phyloP scores from a whole-genome alignment of 352 stramenopile species.

The Hyphochytrium catenoides region DNA sequence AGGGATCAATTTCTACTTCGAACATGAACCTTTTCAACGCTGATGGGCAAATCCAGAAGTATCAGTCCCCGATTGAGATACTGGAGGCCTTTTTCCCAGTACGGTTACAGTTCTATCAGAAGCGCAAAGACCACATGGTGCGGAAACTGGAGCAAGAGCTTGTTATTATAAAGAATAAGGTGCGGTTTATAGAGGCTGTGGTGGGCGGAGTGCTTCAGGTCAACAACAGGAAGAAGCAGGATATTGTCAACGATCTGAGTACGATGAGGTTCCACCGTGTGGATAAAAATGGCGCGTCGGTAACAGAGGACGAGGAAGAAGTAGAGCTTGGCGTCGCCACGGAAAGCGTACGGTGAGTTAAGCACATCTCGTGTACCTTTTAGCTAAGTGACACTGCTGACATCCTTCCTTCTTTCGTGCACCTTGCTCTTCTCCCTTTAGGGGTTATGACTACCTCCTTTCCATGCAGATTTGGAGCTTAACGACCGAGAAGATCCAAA shows the following conservation, averaged over 20 bases:
- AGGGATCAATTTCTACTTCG: constrained; percentile 69
- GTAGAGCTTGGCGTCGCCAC: no score
- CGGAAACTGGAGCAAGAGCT: constrained; percentile 57
- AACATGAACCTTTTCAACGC: constrained; percentile 96
- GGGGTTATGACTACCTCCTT: constrained; percentile 82
- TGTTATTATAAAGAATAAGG: constrained; percentile 79
- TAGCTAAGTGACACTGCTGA: no score
- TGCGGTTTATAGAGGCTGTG: constrained; percentile 88
- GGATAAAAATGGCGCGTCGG: constrained; percentile 35
- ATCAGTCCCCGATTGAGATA: constrained; percentile 62
- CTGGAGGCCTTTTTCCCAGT: constrained; percentile 79
- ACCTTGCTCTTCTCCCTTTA: no score
- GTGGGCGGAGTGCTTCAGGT: constrained; percentile 74
- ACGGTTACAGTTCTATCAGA: constrained; percentile 60
- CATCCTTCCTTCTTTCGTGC: no score
- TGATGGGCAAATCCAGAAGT: constrained; percentile 71
- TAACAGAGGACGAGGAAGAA: constrained; percentile 13
- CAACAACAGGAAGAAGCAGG: constrained; percentile 72
- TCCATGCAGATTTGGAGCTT: constrained; percentile 82
- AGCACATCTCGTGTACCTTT: no score
- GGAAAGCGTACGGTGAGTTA: no score
- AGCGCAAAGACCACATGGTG: constrained; percentile 49
- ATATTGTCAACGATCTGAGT: constrained; percentile 64
- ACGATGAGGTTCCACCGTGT: constrained; percentile 68
- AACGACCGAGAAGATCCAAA: constrained; percentile 76